Percentiles rank a stretch among this genome's conserved stretches.
phyloP scores from a whole-genome alignment of 2,329 filamentous ascomycete genomes.

The Catunica adiposa region DNA sequence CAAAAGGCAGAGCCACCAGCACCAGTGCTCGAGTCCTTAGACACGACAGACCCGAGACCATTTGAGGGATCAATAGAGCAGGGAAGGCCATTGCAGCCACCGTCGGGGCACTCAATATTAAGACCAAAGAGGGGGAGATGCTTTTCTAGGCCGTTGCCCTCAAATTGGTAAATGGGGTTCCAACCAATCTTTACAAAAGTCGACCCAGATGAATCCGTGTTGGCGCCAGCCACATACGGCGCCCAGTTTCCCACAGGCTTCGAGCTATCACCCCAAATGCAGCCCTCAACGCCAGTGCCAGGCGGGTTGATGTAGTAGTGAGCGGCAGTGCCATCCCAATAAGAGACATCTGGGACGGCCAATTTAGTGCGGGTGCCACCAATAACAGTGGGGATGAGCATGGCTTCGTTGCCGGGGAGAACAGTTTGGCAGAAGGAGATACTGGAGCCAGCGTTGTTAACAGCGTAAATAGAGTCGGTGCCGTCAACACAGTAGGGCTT shows the following conservation, averaged over 20 bases:
- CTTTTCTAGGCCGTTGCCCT: constrained; percentile 35
- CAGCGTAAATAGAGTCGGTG: constrained; percentile 44
- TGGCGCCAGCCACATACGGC: constrained; percentile 60
- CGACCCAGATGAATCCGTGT: constrained; percentile 45
- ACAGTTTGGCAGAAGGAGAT: constrained; percentile 69
- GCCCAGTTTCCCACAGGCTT: constrained; percentile 59
- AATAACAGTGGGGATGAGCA: constrained; percentile 66
- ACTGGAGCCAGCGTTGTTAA: constrained; percentile 45
- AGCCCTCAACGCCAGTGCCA: constrained; percentile 46
- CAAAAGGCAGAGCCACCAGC: constrained; percentile 57
- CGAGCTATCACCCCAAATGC: constrained; percentile 50
- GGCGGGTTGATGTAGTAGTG: constrained; percentile 73
- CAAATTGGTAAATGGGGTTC: constrained; percentile 62
- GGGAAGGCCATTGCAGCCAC: constrained; percentile 54
- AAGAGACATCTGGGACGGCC: constrained; percentile 51
- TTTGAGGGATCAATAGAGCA: constrained; percentile 51
- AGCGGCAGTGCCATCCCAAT: constrained; percentile 57
- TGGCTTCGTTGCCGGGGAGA: constrained; percentile 62
- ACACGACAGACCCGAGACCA: constrained; percentile 41
- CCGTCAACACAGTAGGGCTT: constrained; percentile 55
- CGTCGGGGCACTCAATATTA: constrained; percentile 50
- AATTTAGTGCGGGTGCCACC: constrained; percentile 30
- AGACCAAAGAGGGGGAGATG: constrained; percentile 49
- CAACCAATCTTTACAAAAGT: constrained; percentile 63
- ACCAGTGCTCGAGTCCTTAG: constrained; percentile 36